These are phyloP conservation scores for Fusarium subglutinans DNA, from an alignment of 2,329 filamentous ascomycete genomes.

Conservation along the genomic window DNA sequence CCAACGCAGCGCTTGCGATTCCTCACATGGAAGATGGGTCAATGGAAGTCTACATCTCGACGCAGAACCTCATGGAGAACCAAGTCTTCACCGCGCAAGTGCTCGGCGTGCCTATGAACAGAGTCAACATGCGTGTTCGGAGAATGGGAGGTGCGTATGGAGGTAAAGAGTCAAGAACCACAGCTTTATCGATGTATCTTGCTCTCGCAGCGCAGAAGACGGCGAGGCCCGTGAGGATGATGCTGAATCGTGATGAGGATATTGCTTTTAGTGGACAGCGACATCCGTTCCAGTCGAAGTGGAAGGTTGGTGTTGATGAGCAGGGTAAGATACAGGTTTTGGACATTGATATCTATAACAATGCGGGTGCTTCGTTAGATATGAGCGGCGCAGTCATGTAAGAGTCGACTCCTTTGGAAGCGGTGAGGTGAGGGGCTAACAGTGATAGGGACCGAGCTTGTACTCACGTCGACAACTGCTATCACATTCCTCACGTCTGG, in stretches of 20 bases:
- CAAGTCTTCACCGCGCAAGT: background rate
- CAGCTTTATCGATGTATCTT: background rate
- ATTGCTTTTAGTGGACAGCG: background rate
- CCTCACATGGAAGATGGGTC: background rate
- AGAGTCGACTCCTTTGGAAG: fast-evolving
- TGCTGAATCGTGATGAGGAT: background rate
- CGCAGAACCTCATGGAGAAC: slow-evolving; percentile 1
- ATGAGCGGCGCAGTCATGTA: background rate
- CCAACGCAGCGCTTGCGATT: background rate
- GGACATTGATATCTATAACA: background rate
- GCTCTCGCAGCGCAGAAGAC: background rate
- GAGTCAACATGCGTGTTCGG: background rate
- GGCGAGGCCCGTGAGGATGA: background rate
- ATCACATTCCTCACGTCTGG: background rate
- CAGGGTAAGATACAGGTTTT: background rate
- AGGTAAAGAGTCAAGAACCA: background rate
- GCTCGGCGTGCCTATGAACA: background rate
- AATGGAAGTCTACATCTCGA: background rate
- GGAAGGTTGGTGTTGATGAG: background rate
- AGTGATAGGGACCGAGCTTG: background rate
- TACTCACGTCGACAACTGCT: background rate
- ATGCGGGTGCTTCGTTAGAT: background rate
- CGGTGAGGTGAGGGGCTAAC: fast-evolving
- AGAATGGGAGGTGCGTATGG: background rate
- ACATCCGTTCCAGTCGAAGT: background rate